Conservation (phyloP, 2,329 filamentous ascomycete species). For the Pestalotiopsis sp. region DNA sequence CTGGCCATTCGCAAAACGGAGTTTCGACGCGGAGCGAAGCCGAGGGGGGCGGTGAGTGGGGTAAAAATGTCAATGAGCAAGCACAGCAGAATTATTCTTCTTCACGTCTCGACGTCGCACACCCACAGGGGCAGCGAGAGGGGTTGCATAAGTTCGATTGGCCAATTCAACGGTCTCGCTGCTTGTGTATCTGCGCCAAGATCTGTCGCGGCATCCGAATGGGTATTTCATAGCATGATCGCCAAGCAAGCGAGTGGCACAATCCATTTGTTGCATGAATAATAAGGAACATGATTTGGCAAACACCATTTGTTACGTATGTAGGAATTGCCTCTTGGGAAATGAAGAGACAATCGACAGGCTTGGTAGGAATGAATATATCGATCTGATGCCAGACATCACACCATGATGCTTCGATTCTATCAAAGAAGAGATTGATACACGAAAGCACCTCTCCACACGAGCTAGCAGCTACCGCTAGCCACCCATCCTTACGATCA, state of each 20-base stretch:
- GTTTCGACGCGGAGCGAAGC: not conserved
- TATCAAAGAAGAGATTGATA: not conserved
- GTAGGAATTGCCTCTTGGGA: too few relatives aligned
- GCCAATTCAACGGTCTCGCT: not conserved
- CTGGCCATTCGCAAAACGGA: not conserved
- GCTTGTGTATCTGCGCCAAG: not conserved
- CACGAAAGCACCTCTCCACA: not conserved
- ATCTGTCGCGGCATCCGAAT: not conserved
- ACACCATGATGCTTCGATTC: not conserved
- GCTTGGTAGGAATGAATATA: not conserved
- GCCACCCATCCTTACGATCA: not conserved
- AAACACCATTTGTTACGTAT: too few relatives aligned
- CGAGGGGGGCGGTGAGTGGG: not conserved
- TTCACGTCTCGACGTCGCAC: not conserved
- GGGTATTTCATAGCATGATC: not conserved
- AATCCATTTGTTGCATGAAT: not conserved
- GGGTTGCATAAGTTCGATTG: not conserved
- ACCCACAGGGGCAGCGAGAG: not conserved
- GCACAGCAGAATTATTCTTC: not conserved
- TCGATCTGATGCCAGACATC: not conserved
- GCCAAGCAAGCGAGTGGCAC: not conserved
- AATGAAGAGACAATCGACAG: too few relatives aligned
- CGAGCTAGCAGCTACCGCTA: not conserved
- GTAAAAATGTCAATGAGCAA: not conserved
- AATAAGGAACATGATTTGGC: not conserved